These are phyloP conservation scores for Xylariales sp. DNA, from an alignment of 2,329 filamentous ascomycete species.

Conservation along the genomic window DNA sequence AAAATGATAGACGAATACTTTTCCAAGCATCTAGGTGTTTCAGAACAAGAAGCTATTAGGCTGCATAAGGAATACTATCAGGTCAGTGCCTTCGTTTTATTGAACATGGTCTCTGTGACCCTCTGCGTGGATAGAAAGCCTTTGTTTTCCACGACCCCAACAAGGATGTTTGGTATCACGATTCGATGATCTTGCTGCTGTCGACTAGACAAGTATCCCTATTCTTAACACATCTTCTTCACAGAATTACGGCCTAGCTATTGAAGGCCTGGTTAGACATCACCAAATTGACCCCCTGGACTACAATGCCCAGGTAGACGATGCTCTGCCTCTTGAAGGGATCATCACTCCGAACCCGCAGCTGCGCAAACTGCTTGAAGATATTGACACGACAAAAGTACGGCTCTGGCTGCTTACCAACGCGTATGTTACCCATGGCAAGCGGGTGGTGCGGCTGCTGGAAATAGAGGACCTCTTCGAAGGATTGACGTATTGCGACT, in stretches of 20 bases:
- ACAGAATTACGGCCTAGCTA: slow-evolving; percentile 93
- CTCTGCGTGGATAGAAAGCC: too few relatives aligned
- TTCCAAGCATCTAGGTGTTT: slow-evolving; percentile 66
- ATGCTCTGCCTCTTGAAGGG: slow-evolving; percentile 81
- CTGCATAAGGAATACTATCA: slow-evolving; percentile 92
- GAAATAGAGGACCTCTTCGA: slow-evolving; percentile 87
- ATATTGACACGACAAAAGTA: slow-evolving; percentile 80
- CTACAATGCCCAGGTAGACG: slow-evolving; percentile 92
- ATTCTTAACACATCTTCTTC: too few relatives aligned
- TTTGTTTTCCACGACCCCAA: too few relatives aligned
- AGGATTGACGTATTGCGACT: slow-evolving; percentile 93
- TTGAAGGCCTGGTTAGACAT: slow-evolving; percentile 88
- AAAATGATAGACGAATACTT: slow-evolving; percentile 68
- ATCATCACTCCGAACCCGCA: slow-evolving; percentile 76
- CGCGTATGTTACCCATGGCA: slow-evolving; percentile 85
- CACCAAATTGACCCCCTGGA: slow-evolving; percentile 94
- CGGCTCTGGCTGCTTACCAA: slow-evolving; percentile 95
- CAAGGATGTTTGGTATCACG: too few relatives aligned
- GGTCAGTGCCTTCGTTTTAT: too few relatives aligned
- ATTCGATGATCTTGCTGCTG: too few relatives aligned
- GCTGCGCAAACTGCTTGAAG: slow-evolving; percentile 70
- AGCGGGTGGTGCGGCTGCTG: slow-evolving; percentile 74
- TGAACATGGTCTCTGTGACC: too few relatives aligned
- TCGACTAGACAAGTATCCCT: too few relatives aligned
- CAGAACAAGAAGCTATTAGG: slow-evolving; percentile 72